These are phyloP conservation scores for Candida namnaoensis DNA, from an alignment of 805 yeast genomes.

Conservation along the genomic window DNA sequence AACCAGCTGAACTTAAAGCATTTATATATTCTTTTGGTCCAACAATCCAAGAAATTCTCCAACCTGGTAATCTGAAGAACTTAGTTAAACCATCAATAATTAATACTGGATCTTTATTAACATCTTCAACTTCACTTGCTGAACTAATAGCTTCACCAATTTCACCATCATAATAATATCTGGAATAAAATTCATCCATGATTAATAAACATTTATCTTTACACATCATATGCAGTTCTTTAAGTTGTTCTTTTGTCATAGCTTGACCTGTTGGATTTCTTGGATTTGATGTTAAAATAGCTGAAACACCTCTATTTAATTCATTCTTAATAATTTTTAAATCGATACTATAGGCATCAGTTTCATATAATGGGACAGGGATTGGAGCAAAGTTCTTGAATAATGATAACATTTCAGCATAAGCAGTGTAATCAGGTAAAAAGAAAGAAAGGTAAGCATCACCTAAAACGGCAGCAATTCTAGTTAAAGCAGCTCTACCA, in stretches of 20 bases:
- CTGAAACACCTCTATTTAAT: conserved; percentile 48
- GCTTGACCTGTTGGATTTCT: conserved; percentile 55
- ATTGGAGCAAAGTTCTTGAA: conserved; percentile 57
- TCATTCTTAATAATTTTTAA: conserved; percentile 42
- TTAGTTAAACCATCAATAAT: conserved; percentile 54
- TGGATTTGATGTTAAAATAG: conserved; percentile 50
- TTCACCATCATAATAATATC: conserved; percentile 48
- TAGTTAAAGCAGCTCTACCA: conserved; percentile 53
- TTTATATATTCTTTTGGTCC: conserved; percentile 54
- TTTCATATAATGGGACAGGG: conserved; percentile 51
- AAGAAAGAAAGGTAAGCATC: conserved; percentile 54
- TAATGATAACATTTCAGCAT: conserved; percentile 55
- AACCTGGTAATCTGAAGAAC: conserved; percentile 54
- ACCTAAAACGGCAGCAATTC: conserved; percentile 51
- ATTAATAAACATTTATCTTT: conserved; percentile 42
- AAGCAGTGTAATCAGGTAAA: conserved; percentile 57
- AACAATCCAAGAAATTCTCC: conserved; percentile 57
- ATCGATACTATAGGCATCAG: conserved; percentile 48
- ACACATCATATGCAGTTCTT: conserved; percentile 42
- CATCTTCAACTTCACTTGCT: conserved; percentile 44
- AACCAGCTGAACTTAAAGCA: conserved; percentile 50
- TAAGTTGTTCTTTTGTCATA: conserved; percentile 37
- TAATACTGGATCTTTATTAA: conserved; percentile 48
- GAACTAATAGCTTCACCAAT: conserved; percentile 43
- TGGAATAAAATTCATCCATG: conserved; percentile 58